Base-by-base conservation (phyloP, 2,329 filamentous ascomycete species). In the Xylaria sp. region DNA sequence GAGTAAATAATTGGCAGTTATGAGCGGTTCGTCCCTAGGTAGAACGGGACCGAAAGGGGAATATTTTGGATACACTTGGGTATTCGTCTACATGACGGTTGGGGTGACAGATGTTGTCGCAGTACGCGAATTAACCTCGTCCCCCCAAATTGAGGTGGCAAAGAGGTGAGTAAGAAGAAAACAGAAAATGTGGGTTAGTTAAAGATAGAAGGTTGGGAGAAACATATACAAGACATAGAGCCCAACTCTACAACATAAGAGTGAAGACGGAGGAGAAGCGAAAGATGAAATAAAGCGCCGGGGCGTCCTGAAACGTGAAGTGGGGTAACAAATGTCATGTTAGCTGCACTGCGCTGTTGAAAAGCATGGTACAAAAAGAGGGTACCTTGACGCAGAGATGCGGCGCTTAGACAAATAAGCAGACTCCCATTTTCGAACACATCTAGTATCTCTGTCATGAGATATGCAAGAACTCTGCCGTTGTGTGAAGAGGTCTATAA, bases 231-330 rank as follows among this genome's bases (percentile, higher is more conserved):
- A 28, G 28, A 28, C 28, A 46, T 4, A 10, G n/a, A 46, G 11
- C 15, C 3, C 11, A 11, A 13, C 2, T 15, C 11, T 40, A 40
- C 4, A 42, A 17, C 5, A 42, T 17, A 17, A 42, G 13, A 42
- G 40, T 10, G 9, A 33, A 6, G 42, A 10, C 6, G 42, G 42
- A 28, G 75, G 17, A 44, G 42, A 44, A 44, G 42, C 6, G 15
- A n/a, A 44, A 20, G 42, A 44, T 17, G 9, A 44, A 44, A 44
- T 20, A 9, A n/a, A 44, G 42, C 17, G 17, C 42, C 17, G n/a
- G 5, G 17, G n/a, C 7, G 6, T 20, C 42, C 38, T 40, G 33
- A 33, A 33, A 33, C 33, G 33, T 17, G 15, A 42, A 17, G 40
- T 6, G 15, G 40, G 40, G 40, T 40, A 40, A 6, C 23, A 40